A percentile compares a stretch with the other conserved stretches of the same genome.
Evolutionary conservation across 1,139 yeast species (phyloP).

Genomic region (Kodamaea fungicola): DNA sequence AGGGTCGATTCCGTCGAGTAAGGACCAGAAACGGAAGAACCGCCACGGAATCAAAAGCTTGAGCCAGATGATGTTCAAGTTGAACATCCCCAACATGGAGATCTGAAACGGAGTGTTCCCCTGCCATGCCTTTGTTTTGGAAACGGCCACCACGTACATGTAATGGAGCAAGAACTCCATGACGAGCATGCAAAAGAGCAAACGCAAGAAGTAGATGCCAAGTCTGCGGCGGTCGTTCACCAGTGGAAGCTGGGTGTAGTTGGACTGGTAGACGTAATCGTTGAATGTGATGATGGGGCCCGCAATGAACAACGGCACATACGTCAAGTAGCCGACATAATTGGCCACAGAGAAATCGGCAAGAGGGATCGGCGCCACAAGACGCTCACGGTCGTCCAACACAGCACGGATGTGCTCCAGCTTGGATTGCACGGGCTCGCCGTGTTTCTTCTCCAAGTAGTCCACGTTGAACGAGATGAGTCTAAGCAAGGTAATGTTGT

Average conservation of each 20-base stretch:
- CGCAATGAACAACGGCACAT: slow-evolving; percentile 88
- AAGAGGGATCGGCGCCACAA: slow-evolving; percentile 59
- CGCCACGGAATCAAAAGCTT: slow-evolving; percentile 95
- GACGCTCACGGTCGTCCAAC: slow-evolving; percentile 63
- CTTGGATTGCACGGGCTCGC: slow-evolving; percentile 2
- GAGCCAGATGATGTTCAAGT: slow-evolving; percentile 87
- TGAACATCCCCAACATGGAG: slow-evolving; percentile 91
- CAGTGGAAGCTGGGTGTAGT: slow-evolving; percentile 44
- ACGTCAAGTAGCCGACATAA: slow-evolving; percentile 72
- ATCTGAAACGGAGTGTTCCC: slow-evolving; percentile 89
- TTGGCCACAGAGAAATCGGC: slow-evolving; percentile 59
- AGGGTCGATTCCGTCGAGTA: slow-evolving; percentile 88
- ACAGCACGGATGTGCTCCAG: slow-evolving; percentile 5
- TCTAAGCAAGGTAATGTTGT: slow-evolving; percentile 81
- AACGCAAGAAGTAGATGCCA: slow-evolving; percentile 60
- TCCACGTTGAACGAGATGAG: slow-evolving; percentile 83
- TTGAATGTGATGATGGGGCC: slow-evolving; percentile 95
- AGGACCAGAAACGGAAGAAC: slow-evolving; percentile 86
- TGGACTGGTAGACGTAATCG: slow-evolving; percentile 77
- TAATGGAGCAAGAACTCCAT: slow-evolving; percentile 90
- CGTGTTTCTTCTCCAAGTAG: slow-evolving; percentile 47
- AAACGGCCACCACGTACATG: slow-evolving; percentile 90
- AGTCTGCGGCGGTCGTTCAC: slow-evolving; percentile 50
- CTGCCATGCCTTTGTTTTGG: slow-evolving; percentile 85
- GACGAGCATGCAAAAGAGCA: slow-evolving; percentile 67